Conservation (phyloP, 768 basidiomycete species). For the Termitomyces sp. region DNA sequence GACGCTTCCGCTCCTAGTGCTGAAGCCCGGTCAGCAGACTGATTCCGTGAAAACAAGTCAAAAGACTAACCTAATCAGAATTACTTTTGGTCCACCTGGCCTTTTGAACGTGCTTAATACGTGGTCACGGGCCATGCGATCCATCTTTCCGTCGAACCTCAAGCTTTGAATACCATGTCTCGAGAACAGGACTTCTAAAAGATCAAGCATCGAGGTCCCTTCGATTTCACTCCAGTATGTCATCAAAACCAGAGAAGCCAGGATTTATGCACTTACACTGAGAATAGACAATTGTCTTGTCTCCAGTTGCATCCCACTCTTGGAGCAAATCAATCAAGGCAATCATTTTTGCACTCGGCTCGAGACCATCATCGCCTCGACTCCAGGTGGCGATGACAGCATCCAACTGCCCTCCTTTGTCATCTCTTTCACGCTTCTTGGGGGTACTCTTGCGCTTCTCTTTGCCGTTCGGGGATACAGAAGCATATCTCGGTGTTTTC, state of each 20-base stretch:
- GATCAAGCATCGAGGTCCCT: conserved; percentile 75
- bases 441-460: conserved; percentile 10
- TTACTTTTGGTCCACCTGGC: conserved; percentile 51
- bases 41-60: not conserved
- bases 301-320: conserved; percentile 53
- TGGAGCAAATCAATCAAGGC: conserved; percentile 50
- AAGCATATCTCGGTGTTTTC: not conserved
- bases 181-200: conserved; percentile 54
- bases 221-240: not conserved
- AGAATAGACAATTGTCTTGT: conserved; percentile 68
- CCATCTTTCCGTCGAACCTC: conserved; percentile 70
- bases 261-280: conserved; percentile 43
- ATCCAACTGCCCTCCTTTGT: conserved; percentile 28
- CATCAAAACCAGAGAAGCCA: not conserved
- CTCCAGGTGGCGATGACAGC: conserved; percentile 49
- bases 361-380: conserved; percentile 56
- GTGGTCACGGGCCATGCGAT: conserved; percentile 42
- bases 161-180: conserved; percentile 53
- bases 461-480: conserved; percentile 20
- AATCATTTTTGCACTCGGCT: conserved; percentile 67
- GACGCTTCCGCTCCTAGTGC: conserved; percentile 66
- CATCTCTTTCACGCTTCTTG: conserved; percentile 16
- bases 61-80: conserved; percentile 49
- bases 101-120: conserved; percentile 50
- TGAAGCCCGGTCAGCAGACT: conserved; percentile 14